A percentile compares a stretch with the other conserved stretches of the same genome.
These are phyloP conservation scores for Carex pumila DNA, from an alignment of 176 grass and related monocot species.

Conservation along the genomic window DNA sequence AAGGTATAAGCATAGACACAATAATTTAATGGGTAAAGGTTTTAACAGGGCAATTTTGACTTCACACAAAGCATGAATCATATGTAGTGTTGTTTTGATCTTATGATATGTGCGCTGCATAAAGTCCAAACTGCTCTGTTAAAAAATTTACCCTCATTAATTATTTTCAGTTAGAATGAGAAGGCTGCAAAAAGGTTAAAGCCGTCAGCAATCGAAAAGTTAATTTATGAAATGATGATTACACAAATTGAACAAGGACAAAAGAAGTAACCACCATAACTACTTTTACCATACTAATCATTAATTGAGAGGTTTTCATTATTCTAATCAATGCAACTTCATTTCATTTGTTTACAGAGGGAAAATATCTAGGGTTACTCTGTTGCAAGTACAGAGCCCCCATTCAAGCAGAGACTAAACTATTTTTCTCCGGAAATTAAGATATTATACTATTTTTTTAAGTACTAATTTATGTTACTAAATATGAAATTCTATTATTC, in stretches of 20 bases:
- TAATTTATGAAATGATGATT: neutral
- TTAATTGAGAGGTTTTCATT: neutral
- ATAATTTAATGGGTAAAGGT: neutral
- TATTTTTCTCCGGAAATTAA: too few species aligned
- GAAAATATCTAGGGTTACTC: neutral
- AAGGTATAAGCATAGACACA: neutral
- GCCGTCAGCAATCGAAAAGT: neutral
- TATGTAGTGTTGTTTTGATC: too few species aligned
- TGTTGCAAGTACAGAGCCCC: neutral
- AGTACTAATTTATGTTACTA: too few species aligned
- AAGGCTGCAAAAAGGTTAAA: neutral
- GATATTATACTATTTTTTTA: too few species aligned
- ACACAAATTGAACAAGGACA: constrained; percentile 1
- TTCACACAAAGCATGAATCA: too few species aligned
- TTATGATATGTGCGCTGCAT: too few species aligned
- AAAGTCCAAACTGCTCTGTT: too few species aligned
- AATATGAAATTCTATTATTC: neutral
- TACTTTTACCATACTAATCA: constrained; percentile 15
- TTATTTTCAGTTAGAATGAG: neutral
- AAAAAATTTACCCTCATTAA: too few species aligned
- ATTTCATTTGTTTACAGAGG: neutral
- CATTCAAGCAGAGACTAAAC: neutral
- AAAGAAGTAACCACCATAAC: constrained; percentile 4
- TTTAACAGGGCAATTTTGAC: too few species aligned
- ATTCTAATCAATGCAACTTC: neutral